Conservation (phyloP, 805 yeast genomes). For the Cyberlindnera lachancei region DNA sequence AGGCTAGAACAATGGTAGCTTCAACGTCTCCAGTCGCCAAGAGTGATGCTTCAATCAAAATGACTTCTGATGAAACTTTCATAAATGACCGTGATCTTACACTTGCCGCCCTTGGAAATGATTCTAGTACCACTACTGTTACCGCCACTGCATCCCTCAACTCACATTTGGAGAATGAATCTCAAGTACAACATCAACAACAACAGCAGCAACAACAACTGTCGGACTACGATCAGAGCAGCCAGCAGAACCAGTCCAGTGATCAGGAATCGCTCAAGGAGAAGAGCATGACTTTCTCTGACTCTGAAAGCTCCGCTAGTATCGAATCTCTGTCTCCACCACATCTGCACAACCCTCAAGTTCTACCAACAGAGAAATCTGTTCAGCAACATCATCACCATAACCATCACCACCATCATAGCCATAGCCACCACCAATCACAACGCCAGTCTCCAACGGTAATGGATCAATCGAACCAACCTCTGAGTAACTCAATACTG, state of each 20-base stretch:
- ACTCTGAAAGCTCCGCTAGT: conserved; percentile 19
- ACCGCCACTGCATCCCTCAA: too few relatives aligned
- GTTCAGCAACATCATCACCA: conserved; percentile 1
- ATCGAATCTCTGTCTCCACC: conserved; percentile 24
- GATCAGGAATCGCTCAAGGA: conserved; percentile 18
- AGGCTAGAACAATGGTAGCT: conserved; percentile 15
- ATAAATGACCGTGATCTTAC: too few relatives aligned
- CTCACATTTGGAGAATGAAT: too few relatives aligned
- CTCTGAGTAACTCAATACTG: conserved; percentile 14
- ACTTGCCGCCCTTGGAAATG: too few relatives aligned
- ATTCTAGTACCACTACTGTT: too few relatives aligned
- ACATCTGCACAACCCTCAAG: conserved; percentile 19
- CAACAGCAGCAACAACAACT: too few relatives aligned
- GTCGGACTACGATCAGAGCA: too few relatives aligned
- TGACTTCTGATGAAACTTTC: too few relatives aligned
- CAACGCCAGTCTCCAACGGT: conserved; percentile 1
- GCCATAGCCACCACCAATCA: not conserved
- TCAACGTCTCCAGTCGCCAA: conserved; percentile 1
- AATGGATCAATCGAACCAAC: conserved; percentile 2
- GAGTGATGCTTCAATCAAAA: too few relatives aligned
- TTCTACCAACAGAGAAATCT: conserved; percentile 17
- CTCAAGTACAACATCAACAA: too few relatives aligned
- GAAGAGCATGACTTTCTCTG: conserved; percentile 17
- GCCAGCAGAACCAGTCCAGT: too few relatives aligned
- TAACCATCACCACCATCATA: conserved; percentile 1